Base-by-base conservation (phyloP, 495 filamentous ascomycete species). In the Penicillium antarcticum region DNA sequence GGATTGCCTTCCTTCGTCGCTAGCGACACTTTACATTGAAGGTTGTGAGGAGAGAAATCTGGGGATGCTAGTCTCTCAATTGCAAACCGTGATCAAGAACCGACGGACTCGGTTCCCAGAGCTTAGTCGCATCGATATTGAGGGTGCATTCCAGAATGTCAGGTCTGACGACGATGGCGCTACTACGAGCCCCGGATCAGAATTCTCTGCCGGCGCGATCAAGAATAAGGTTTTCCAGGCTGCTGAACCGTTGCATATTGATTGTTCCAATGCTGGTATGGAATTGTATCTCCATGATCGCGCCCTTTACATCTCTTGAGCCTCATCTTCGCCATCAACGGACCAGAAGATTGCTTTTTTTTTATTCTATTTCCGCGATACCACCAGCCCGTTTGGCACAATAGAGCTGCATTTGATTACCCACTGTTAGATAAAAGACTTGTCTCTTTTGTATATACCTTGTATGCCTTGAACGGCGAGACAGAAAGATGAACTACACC, bases 21-120 rank as follows among this genome's bases (percentile, higher is more conserved):
- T 74, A 11, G 55, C 67, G 43, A 62, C 57, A 5, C 34, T 78
- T 0, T 64, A 60, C 32, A 56, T 68, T 18, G 61, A 70, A 48
- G 63, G 58, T 1, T 72, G 67, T 40, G 62, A 65, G 31, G 69
- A 70, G 45, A 56, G 55, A 14, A 45, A 58, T 14, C 32, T 72
- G 7, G 34, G 35, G 0, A 72, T 69, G 61, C 51, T 72, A 4
- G 42, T 66, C 9, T 46, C 42, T 16, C 67, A 72, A 42, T 41
- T 72, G 32, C 52, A 46, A 38, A 37, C 34, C 4, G 58, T 70
- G 7, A 36, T 72, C n/a, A 53, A 58, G 4, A 58, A 53, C 36
- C 59, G 61, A 12, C 46, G 41, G 10, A 48, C 48, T 4, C 52
- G 47, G 7, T 60, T 69, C 42, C 42, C 51, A 6, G 14, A 8